A percentile compares a stretch with the other conserved stretches of the same genome.
These are phyloP conservation scores for Manihot esculenta DNA, from an alignment of 441 rosid species.

Conservation along the genomic window DNA sequence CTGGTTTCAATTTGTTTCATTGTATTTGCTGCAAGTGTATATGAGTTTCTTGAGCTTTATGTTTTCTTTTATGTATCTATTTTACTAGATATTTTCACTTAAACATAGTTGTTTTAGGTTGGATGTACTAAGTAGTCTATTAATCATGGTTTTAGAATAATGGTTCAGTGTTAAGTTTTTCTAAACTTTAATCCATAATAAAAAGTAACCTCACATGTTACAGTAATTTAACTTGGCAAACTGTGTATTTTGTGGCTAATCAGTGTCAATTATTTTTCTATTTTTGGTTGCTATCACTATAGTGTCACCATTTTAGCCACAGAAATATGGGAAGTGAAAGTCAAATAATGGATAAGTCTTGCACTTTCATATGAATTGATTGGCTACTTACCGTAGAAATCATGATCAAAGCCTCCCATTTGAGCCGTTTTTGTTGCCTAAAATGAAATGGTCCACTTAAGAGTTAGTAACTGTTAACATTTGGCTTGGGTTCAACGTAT, in stretches of 20 bases:
- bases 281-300: neutral
- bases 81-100: no score
- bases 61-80: no score
- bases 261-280: neutral
- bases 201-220: neutral
- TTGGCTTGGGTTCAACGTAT: no score
- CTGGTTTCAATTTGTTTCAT: no score
- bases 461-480: neutral
- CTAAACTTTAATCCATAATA: no score
- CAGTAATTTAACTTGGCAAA: neutral
- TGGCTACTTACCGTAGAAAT: neutral
- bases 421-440: slow-evolving; percentile 21
- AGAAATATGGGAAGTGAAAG: neutral
- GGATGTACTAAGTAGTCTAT: no score
- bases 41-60: no score
- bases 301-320: neutral
- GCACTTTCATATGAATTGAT: neutral
- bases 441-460: neutral
- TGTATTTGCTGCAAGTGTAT: no score
- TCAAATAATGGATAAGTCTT: neutral
- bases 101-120: no score
- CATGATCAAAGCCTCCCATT: neutral
- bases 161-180: no score
- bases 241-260: neutral
- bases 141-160: no score